A percentile compares a stretch with the other conserved stretches of the same genome.
These are phyloP conservation scores for Akanthomyces lecanii DNA, from an alignment of 2,329 filamentous ascomycete genomes.

Conservation along the genomic window DNA sequence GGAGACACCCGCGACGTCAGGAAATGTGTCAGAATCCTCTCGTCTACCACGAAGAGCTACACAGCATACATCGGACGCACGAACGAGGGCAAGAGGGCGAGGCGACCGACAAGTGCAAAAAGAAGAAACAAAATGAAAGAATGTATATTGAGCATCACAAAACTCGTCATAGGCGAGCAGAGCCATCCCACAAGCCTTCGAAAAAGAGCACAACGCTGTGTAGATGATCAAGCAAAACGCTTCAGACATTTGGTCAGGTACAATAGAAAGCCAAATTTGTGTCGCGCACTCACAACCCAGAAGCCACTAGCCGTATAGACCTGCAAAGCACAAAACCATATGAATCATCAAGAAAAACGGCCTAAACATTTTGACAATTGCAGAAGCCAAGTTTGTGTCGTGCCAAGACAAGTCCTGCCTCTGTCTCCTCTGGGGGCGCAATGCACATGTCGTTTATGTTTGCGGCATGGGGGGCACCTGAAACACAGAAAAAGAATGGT, in stretches of 20 bases:
- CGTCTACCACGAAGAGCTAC: no score
- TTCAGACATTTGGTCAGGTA: background rate
- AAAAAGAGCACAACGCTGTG: background rate
- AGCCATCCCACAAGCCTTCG: background rate
- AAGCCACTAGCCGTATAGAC: constrained; percentile 1
- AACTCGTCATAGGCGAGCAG: background rate
- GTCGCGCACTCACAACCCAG: background rate
- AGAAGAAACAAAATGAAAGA: no score
- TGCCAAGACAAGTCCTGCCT: background rate
- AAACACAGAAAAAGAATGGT: background rate
- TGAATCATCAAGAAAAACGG: background rate
- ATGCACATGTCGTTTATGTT: no score
- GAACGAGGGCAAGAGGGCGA: no score
- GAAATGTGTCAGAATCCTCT: no score
- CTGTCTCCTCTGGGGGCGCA: no score
- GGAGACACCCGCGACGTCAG: no score
- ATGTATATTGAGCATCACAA: background rate
- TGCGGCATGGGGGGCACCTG: no score
- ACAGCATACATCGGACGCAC: no score
- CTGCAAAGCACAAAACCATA: constrained; percentile 1
- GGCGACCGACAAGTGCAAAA: no score
- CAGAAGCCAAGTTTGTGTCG: background rate
- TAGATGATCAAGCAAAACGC: constrained; percentile 1
- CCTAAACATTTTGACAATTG: background rate
- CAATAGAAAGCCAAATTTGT: background rate